Base-by-base conservation (phyloP, 1,139 yeast species). In the Geotrichum candidum region DNA sequence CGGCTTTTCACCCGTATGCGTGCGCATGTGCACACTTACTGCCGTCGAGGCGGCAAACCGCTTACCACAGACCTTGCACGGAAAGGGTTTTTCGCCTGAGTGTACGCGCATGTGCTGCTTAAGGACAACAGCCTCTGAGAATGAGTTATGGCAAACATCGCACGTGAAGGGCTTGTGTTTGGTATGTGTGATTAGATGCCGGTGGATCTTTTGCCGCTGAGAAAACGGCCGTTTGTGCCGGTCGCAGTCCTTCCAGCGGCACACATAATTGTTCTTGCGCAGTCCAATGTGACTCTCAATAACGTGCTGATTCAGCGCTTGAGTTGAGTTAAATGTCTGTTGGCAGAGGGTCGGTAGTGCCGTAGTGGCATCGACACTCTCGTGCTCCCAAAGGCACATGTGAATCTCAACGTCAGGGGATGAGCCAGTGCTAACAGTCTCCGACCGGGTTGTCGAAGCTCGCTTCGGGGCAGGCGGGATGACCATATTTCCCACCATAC, bases 171-270 rank as follows among this genome's bases (percentile, higher is more conserved):
- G 96, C 70, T 86, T 87, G 73, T 87, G 84, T 65, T 87, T 86
- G 0, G 98, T 90, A 73, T 94, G 99, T 2, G 88, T 86, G 72
- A 88, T 95, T 56, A 94, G 77, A 74, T 94, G 99, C 56, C 99
- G 82, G 33, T 88, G 76, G 22, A 91, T 78, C 73, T 94, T 94
- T 69, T 94, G 99, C 51, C 95, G 80, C 72, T 94, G 98, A 2
- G 59, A 27, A 54, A 94, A 94, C 1, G 81, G 80, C 65, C 84
- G 81, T 15, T 65, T 76, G 55, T 78, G 78, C 54, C 97, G 82
- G 23, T 82, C 82, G 73, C 99, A 94, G 2, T 84, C 88, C 7
- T 80, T 74, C 99, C 99, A 94, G 58, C 75, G 70, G 72, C 99
- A 94, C 31, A 74, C 72, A 68, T 94, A 92, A 27, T 77, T 75